Conservation (phyloP, 441 rosid species). For the Geranium incanum region DNA sequence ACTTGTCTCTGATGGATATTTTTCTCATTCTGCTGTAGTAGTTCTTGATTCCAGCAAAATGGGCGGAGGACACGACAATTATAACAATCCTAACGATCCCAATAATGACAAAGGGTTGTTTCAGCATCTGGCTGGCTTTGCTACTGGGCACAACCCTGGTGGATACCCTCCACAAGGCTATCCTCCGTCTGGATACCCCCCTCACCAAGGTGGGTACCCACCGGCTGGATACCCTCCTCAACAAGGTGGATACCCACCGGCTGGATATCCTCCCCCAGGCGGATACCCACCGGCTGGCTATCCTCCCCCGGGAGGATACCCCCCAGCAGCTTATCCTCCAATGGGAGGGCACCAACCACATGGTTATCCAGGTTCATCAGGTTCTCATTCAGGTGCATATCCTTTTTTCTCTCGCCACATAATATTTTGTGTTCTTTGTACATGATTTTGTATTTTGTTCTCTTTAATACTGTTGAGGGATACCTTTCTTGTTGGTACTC, state of each 20-base stretch:
- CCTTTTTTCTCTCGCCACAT: background rate
- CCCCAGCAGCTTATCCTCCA: conserved; percentile 38
- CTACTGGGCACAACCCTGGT: conserved; percentile 37
- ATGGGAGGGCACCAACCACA: conserved; percentile 36
- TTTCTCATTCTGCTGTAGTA: conserved; percentile 18
- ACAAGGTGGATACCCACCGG: conserved; percentile 32
- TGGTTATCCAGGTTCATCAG: conserved; percentile 26
- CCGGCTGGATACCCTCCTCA: conserved; percentile 30
- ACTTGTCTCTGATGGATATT: background rate
- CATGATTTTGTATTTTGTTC: background rate
- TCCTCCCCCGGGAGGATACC: conserved; percentile 29
- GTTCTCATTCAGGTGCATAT: conserved; percentile 18
- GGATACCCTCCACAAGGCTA: conserved; percentile 32
- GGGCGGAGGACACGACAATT: conserved; percentile 47
- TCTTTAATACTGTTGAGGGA: background rate
- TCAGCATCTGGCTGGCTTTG: conserved; percentile 52
- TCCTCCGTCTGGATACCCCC: conserved; percentile 28
- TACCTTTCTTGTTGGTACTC: background rate
- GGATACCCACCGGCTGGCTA: conserved; percentile 36
- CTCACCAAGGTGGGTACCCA: conserved; percentile 12
- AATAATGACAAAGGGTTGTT: conserved; percentile 51
- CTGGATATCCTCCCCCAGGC: conserved; percentile 37
- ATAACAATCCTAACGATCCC: conserved; percentile 25
- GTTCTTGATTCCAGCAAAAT: conserved; percentile 31
- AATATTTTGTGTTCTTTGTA: background rate